Evolutionary conservation across 2,329 filamentous ascomycete genomes (phyloP), one percentile per base, ranked within the genome.

Genomic region (Pestalotiopsis sp.): DNA sequence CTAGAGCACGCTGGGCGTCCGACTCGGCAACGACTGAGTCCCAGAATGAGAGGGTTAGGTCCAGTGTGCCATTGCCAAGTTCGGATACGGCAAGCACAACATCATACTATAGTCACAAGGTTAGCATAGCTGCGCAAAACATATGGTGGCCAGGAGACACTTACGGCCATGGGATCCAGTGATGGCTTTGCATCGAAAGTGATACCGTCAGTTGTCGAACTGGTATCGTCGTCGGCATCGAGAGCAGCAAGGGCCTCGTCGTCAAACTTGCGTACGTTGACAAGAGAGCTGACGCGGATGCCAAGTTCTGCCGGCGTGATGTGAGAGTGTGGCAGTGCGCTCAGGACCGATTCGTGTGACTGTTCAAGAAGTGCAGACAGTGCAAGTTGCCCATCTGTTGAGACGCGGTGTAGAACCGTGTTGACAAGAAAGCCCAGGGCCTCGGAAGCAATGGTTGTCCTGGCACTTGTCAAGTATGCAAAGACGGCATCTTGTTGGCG

Each of bases 241-340:
- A 64, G 52, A 3, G 61, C 66, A 1, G 55, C 66, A 20, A 64
- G 11, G 3, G 52, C 52, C 4, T 22, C 52, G 17, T 67, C 66
- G 35, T 67, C 66, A 13, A 67, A 67, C 61, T 67, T 67, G 48
- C 66, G 66, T 20, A 67, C 58, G 13, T 67, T 67, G 20, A 67
- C 38, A 3, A 67, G 24, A 3, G 66, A 64, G 39, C 61, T 64
- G 55, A 67, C 38, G 4, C 17, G 20, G 1, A 65, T 11, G 17
- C 66, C 66, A 3, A 67, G 61, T 52, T 67, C 66, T 10, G 66
- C 44, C 17, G 66, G 66, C 9, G 61, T 58, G 1, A 67, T 22
- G 61, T 67, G 60, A n/a, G 66, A 59, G 52, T 67, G 52, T 20
- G 66, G 66, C 52, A 67, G 61, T 14, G 60, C 30, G 20, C 44